Conservation (phyloP, 768 basidiomycete genomes). For the Xanthoconium purpureum region DNA sequence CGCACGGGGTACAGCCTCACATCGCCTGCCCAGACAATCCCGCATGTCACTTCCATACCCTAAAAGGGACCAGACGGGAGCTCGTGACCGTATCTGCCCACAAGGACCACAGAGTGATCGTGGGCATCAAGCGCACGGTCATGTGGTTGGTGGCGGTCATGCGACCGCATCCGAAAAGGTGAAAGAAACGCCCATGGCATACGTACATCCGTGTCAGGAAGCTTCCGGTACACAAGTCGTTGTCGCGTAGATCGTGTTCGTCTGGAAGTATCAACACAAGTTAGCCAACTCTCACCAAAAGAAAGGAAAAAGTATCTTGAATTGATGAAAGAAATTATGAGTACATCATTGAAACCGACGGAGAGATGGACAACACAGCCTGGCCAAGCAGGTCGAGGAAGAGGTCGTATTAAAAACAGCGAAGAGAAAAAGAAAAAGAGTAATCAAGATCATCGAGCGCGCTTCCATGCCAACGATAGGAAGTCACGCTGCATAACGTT, state of each 20-base stretch:
- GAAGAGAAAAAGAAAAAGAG: background rate
- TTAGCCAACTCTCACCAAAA: background rate
- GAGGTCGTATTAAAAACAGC: background rate
- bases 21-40: no score
- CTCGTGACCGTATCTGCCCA: no score
- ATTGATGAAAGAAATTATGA: slow-evolving; percentile 16
- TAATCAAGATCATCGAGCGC: slow-evolving; percentile 10
- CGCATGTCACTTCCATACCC: no score
- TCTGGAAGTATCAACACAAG: background rate
- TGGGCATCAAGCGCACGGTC: no score
- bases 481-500: background rate
- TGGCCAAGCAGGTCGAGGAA: slow-evolving; percentile 23
- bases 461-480: slow-evolving; percentile 2
- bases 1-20: no score
- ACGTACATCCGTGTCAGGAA: no score
- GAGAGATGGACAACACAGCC: slow-evolving; percentile 15
- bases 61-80: no score
- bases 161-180: no score
- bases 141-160: no score
- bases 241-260: background rate
- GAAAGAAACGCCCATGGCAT: no score
- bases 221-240: no score
- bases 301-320: background rate
- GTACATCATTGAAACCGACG: slow-evolving; percentile 18
- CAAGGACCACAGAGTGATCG: no score